Base-by-base conservation (phyloP, 2,329 filamentous ascomycete genomes). In the Aspergillus pseudotamarii region DNA sequence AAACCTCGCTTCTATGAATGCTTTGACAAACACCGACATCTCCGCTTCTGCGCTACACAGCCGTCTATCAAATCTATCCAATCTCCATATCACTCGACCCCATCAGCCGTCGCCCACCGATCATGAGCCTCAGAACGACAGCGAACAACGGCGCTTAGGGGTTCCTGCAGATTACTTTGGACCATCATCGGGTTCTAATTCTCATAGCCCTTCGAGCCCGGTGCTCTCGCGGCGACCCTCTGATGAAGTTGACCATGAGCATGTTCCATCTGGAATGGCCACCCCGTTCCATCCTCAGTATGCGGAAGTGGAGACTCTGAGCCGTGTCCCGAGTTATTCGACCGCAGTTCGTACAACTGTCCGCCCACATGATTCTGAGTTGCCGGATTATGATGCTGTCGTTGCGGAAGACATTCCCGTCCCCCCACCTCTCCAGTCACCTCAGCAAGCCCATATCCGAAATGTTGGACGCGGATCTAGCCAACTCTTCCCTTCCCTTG, bases 261-360 rank as follows among this genome's bases (percentile, higher is more conserved):
- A 57, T 79, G 83, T 69, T 12, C 68, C 68, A 9, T 83, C 71
- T 66, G 79, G 80, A 30, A 73, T 78, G 70, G 76, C 75, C 6
- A 82, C 78, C 1, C 79, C 79, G 10, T 73, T 73, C 64, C 75
- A 76, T 54, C 75, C 75, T 14, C 78, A 81, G 64, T 82, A 83
- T 55, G 79, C 83, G 21, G 88, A 91, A 66, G 79, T 92, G 68
- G 84, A 85, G 55, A 85, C 88, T 66, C 79, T 93, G 48, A 90
- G 84, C 74, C 90, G 90, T 67, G 91, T 94, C 2, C 91, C 91
- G 1, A 93, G 91, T 61, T 94, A 94, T 74, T 85, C 86, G 19
- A 93, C 91, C 1, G 91, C 91, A 0, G 86, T 93, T 30, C 87
- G 86, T 66, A 86, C 88, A 0, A 86, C 88, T 6, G 85, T 87